A percentile compares a stretch with the other conserved stretches of the same genome.
Evolutionary conservation across 441 rosid species (phyloP).

Genomic region (Aleurites moluccanus): DNA sequence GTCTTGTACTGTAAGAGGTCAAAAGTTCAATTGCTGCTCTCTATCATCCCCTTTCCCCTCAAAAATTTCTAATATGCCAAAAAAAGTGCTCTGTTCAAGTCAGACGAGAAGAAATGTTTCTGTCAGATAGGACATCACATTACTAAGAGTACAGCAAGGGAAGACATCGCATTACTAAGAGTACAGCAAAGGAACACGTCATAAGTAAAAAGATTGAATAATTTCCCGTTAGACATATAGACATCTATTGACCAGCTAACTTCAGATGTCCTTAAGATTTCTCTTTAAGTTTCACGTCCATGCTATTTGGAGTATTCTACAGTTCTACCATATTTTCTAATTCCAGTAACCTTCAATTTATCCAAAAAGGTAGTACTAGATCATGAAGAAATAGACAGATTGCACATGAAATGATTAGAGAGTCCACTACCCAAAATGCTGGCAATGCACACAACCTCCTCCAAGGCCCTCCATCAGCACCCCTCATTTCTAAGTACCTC

Average conservation of each 20-base stretch:
- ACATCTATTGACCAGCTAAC: slow-evolving; percentile 1
- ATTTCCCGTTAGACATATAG: background rate
- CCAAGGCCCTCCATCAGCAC: slow-evolving; percentile 99
- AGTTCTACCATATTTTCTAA: background rate
- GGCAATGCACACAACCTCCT: slow-evolving; percentile 97
- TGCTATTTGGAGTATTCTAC: background rate
- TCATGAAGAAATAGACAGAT: background rate
- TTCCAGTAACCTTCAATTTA: slow-evolving; percentile 6
- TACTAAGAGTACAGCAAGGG: background rate
- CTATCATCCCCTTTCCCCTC: too few relatives aligned
- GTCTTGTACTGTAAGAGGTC: background rate
- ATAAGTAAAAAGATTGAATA: background rate
- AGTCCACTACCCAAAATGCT: slow-evolving; percentile 83
- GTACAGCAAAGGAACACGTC: too few relatives aligned
- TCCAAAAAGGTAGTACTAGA: slow-evolving; percentile 10
- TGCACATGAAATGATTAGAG: slow-evolving; percentile 14
- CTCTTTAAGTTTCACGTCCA: slow-evolving; percentile 7
- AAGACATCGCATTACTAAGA: too few relatives aligned
- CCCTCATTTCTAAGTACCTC: slow-evolving; percentile 99
- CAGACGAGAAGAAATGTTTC: background rate
- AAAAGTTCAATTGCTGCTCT: too few relatives aligned
- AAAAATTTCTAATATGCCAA: too few relatives aligned
- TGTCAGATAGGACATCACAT: background rate
- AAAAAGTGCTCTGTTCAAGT: background rate
- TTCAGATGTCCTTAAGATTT: slow-evolving; percentile 2